Evolutionary conservation across 176 grass and related monocot genomes (phyloP), one percentile per base, ranked within the genome.

Genomic region (Pharus latifolius): DNA sequence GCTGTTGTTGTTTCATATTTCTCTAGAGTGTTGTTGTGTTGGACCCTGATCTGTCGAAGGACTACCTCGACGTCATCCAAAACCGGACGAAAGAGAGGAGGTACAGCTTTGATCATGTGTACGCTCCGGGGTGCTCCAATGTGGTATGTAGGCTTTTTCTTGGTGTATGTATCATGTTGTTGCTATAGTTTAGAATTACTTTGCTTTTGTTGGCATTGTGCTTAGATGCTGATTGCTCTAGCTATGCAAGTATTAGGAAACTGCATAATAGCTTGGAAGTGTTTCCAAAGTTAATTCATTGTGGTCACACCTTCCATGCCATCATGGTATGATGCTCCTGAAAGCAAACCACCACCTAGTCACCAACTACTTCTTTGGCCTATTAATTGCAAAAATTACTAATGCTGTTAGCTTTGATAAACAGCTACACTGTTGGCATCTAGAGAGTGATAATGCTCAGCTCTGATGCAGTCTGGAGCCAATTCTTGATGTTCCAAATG

Each of bases 51-150:
- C 60, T 91, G 26, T 99, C 95, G 18, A 99, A 99, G 82, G 95
- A 93, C 63, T 99, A 94, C 56, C 87, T 99, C 30, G 90, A 94
- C 10, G 82, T 84, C 46, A 99, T 94, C 49, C 95, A 99, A 69
- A 99, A 99, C 82, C 63, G 95, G 45, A 94, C 90, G 1, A 99
- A 99, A 78, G 90, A 99, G 74, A 94, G 53, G 56, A 86, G 82
- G 82, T 99, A 94, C 16, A 94, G 75, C 83, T 99, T 99, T 46
- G 95, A 99, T 86, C 90, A 94, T 79, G 90, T 99, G 23, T 99
- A 82, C 34, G 82, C 84, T 14, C 82, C 90, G 6, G 90, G 87
- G 12, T 91, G 87, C 84, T 72, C 81, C 14, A 99, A 99, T 80
- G 77, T 67, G 78, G 95, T 99, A 91, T 38, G 82, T 65, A 70